These are phyloP conservation scores for Paspalum notatum DNA, from an alignment of 176 grass and related monocot species.

Conservation along the genomic window DNA sequence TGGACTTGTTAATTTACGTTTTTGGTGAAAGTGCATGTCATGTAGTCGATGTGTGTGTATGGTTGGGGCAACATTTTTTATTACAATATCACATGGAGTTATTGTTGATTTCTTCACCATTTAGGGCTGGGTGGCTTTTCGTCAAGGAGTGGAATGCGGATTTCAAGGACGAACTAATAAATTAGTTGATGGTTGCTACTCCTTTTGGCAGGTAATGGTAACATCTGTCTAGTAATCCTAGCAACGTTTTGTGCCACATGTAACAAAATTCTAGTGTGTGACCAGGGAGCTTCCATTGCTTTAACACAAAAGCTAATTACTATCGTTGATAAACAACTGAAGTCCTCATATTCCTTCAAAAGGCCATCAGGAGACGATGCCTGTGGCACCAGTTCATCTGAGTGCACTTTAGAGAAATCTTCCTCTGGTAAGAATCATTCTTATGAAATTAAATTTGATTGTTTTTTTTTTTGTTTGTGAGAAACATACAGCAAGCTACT, in stretches of 20 bases:
- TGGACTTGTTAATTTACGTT: background rate
- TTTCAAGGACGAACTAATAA: constrained; percentile 97
- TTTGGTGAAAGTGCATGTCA: background rate
- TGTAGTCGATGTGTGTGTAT: background rate
- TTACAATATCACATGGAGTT: background rate
- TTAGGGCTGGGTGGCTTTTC: constrained; percentile 83
- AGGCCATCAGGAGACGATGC: constrained; percentile 15
- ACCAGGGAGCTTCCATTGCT: constrained; percentile 80
- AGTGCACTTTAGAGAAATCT: constrained; percentile 14
- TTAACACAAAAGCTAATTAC: constrained; percentile 73
- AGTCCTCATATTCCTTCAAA: constrained; percentile 48
- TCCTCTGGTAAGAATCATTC: constrained; percentile 31
- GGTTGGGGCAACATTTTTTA: background rate
- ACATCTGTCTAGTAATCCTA: constrained; percentile 39
- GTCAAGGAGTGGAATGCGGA: constrained; percentile 93
- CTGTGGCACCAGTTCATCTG: constrained; percentile 40
- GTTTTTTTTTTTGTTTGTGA: background rate
- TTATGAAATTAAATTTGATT: constrained; percentile 15
- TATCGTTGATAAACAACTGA: constrained; percentile 53
- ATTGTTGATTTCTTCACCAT: constrained; percentile 12
- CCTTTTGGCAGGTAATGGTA: constrained; percentile 94
- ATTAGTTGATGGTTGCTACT: constrained; percentile 98
- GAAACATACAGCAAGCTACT: background rate
- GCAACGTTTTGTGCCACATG: background rate
- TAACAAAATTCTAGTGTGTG: constrained; percentile 24